Evolutionary conservation across 2,329 filamentous ascomycete genomes (phyloP), one percentile per base, ranked within the genome.

Genomic region (Fusarium oxysporum): DNA sequence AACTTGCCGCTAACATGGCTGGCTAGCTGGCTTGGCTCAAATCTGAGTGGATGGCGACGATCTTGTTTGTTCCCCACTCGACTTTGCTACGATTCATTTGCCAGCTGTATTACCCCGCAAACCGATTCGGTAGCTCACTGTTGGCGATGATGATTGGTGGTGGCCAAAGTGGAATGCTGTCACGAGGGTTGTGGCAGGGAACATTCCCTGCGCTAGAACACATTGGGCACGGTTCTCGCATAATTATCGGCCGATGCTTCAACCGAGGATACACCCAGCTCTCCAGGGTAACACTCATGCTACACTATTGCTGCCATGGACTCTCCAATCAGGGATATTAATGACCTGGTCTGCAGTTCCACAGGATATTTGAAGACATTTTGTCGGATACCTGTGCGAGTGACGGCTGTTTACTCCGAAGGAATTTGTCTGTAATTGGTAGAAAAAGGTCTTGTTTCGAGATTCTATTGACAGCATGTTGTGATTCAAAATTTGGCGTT

Each of bases 391-490:
- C 14, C 16, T 33, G 30, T 32, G 47, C 47, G 47, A 33, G 14
- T 32, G 47, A 17, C 16, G 16, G 47, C 21, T 23, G 9, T 6
- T 47, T 28, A 13, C 19, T 17, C 45, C 45, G 25, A 30, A 28
- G 13, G 28, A 16, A 0, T 7, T 16, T 16, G 6, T 17, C 14
- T 6, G 9, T 11, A 21, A n/a, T 32, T n/a, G 3, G 21, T 19
- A 50, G 21, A 33, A 33, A 50, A 33, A 23, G 21, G 16, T 19
- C 7, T 3, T 3, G 9, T 9, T 19, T 19, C 5, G 8, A 12
- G 6, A 2, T 5, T n/a, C 1, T 11, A 8, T 19, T 5, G 5
- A 6, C n/a, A 17, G 9, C 16, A 17, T 25, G 6, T 17, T 23
- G 2, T 11, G 6, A 5, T 17, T 16, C 10, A 43, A 17, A 3